These are phyloP conservation scores for Cornus florida DNA, from an alignment of 148 eudicot genomes.

Conservation along the genomic window DNA sequence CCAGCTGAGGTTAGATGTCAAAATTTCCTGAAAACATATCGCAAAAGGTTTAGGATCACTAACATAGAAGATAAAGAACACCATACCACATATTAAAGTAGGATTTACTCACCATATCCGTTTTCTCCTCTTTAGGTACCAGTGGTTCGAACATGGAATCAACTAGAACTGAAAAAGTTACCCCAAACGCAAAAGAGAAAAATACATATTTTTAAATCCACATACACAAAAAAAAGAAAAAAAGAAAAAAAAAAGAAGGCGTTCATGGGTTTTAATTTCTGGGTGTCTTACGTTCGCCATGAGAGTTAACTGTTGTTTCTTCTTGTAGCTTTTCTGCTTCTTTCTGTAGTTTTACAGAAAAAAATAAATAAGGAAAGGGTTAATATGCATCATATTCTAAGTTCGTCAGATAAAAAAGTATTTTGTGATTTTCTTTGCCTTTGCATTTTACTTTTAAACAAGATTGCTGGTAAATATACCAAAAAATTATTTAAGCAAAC, in stretches of 20 bases:
- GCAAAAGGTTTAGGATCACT: not conserved
- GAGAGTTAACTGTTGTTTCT: slow-evolving; percentile 58
- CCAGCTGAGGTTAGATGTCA: slow-evolving; percentile 60
- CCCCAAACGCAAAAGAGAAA: not conserved
- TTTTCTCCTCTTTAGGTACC: slow-evolving; percentile 64
- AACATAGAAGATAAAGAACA: not conserved
- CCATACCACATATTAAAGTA: not conserved
- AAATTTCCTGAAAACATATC: slow-evolving; percentile 47
- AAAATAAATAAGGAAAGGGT: not conserved
- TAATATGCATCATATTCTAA: too few species aligned
- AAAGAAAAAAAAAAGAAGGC: not conserved
- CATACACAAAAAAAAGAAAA: not conserved
- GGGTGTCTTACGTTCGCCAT: slow-evolving; percentile 76
- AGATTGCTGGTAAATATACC: not conserved
- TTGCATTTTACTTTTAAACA: not conserved
- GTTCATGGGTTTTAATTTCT: not conserved
- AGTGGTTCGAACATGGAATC: slow-evolving; percentile 73
- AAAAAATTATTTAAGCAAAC: slow-evolving; percentile 5
- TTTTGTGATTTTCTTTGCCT: not conserved
- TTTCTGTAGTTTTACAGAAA: slow-evolving; percentile 46
- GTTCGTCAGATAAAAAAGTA: not conserved
- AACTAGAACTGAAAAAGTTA: slow-evolving; percentile 57
- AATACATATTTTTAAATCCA: not conserved
- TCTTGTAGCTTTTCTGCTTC: slow-evolving; percentile 40
- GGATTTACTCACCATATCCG: slow-evolving; percentile 52